Evolutionary conservation across 73 alveolate genomes (phyloP), one percentile per base, ranked within the genome.

Genomic region (Durusdinium trenchii): DNA sequence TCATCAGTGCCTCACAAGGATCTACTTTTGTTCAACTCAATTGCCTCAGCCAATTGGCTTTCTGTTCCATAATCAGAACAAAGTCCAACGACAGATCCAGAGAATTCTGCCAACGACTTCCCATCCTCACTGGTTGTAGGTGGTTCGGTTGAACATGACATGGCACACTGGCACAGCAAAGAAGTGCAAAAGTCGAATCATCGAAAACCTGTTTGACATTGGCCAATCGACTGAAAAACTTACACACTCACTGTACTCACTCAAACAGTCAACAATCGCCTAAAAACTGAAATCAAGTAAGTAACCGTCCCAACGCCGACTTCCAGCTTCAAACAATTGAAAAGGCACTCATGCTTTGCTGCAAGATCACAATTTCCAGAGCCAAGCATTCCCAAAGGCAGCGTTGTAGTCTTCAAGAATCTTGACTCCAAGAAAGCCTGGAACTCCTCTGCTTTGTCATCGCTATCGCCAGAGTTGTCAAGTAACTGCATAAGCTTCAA

Each of bases 41-140:
- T 18, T 1, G 75, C 93, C 93, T 83, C 93, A 3, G 52, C 14
- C 48, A 83, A 35, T 51, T 83, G 93, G 75, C 52, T 30, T 51
- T 83, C 93, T 0, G 93, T 83, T 38, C 93, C 93, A 36, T 50
- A 83, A 16, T 83, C 93, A 35, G 35, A 50, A 51, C 93, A 83
- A 35, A 83, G 38, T 6, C 93, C 93, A 35, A 50, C 26, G 45
- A 83, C 75, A n/a, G 93, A 2, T 1, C 26, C 38, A 38, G 75
- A 12, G 42, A 83, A 83, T 6, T 2, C 52, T 3, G 93, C 71
- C 45, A 83, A 32, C 12, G 36, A 3, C 48, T 10, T 26, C 28
- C 62, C 87, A 42, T 10, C 87, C 87, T 40, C 71, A 57, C 35
- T 26, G 26, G 71, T 26, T 16, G 71, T 26, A 57, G 71, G 35